These are phyloP conservation scores for Teratosphaeria zuluensis DNA, from an alignment of 2,329 filamentous ascomycete genomes.

Conservation along the genomic window DNA sequence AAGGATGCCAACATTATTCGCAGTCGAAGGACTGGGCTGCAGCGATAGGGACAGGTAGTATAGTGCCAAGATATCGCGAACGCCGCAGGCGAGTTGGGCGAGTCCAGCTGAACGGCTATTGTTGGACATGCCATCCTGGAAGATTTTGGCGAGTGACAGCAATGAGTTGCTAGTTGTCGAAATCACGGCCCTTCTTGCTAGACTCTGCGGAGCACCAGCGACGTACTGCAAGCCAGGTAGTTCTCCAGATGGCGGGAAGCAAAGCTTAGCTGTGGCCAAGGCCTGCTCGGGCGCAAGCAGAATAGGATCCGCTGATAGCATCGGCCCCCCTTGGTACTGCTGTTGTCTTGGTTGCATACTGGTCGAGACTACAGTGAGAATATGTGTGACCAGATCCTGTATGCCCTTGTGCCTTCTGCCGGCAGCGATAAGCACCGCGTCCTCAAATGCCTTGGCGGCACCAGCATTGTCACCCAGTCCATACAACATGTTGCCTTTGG, in stretches of 20 bases:
- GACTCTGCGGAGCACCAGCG: conserved; percentile 45
- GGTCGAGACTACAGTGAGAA: conserved; percentile 56
- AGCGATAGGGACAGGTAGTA: conserved; percentile 93
- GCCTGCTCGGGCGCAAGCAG: conserved; percentile 77
- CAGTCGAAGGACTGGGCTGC: conserved; percentile 91
- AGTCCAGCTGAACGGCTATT: conserved; percentile 38
- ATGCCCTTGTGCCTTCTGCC: conserved; percentile 63
- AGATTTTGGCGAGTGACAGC: conserved; percentile 91
- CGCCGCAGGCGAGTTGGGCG: conserved; percentile 51
- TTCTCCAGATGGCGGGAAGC: conserved; percentile 67
- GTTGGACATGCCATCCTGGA: conserved; percentile 88
- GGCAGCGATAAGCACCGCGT: conserved; percentile 81
- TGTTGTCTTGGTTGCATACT: conserved; percentile 15
- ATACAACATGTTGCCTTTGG: conserved; percentile 98
- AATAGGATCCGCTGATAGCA: conserved; percentile 49
- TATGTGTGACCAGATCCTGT: conserved; percentile 65
- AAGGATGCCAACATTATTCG: conserved; percentile 95
- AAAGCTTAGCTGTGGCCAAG: conserved; percentile 68
- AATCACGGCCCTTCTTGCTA: conserved; percentile 67
- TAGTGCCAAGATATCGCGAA: conserved; percentile 84
- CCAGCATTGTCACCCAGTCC: conserved; percentile 69
- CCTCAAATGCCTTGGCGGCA: conserved; percentile 85
- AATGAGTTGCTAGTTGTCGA: conserved; percentile 94
- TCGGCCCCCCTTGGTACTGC: conserved; percentile 1
- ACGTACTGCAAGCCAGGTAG: conserved; percentile 72